These are phyloP conservation scores for Endogone sp. DNA, from an alignment of 192 early-diverging fungal species.

Conservation along the genomic window DNA sequence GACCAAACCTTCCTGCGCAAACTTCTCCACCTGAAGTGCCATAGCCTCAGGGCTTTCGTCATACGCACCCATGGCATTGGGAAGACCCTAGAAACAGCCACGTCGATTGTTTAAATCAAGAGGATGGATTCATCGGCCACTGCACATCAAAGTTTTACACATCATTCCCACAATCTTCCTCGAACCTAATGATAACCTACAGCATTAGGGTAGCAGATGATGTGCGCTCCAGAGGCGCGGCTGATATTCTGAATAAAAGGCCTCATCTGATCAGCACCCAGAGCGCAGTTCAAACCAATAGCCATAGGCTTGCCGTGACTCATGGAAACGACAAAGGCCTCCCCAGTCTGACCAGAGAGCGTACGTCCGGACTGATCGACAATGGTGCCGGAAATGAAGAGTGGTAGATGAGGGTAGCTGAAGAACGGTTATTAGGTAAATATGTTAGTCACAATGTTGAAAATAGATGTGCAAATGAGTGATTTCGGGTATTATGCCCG, in stretches of 20 bases:
- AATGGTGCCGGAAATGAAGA: constrained; percentile 90
- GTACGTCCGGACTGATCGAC: constrained; percentile 96
- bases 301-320: constrained; percentile 78
- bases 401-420: constrained; percentile 48
- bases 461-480: background rate
- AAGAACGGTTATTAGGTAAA: constrained; percentile 4
- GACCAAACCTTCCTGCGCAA: constrained; percentile 90
- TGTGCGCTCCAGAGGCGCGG: constrained; percentile 71
- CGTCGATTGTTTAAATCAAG: background rate
- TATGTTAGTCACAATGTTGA: constrained; percentile 23
- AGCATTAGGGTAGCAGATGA: constrained; percentile 96
- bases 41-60: constrained; percentile 86
- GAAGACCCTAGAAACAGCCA: constrained; percentile 60
- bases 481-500: no score
- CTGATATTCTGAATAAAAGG: constrained; percentile 93
- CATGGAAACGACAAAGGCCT: constrained; percentile 89
- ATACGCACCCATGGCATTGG: constrained; percentile 97
- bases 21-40: constrained; percentile 79
- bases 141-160: background rate
- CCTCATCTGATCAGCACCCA: constrained; percentile 91
- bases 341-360: constrained; percentile 94
- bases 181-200: constrained; percentile 27
- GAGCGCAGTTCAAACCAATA: constrained; percentile 87
- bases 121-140: background rate
- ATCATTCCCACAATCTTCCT: background rate